Base-by-base conservation (phyloP, 192 early-diverging fungal species). In the Umbelopsis isabellina region DNA sequence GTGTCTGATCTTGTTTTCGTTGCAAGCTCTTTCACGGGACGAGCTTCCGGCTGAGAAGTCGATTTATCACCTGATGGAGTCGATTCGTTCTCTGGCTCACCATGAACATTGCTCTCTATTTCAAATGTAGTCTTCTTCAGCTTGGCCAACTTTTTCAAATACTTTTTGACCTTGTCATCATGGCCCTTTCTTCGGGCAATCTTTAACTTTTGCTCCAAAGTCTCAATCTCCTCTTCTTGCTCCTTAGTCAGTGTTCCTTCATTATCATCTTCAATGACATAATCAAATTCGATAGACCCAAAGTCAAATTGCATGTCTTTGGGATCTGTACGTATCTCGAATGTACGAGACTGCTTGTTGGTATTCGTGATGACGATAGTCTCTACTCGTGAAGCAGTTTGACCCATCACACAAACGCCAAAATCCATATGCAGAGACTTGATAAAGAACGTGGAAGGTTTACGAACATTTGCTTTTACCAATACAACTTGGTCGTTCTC, bases 161-260 rank as follows among this genome's bases (percentile, higher is more conserved):
- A 87, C 73, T 97, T 97, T 47, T 88, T 86, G 0, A 93, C 87
- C 75, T 99, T 99, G 18, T 97, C 96, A 3, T 84, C 82, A 5
- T 88, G 86, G 16, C 91, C 91, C 78, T 99, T 99, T 44, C 95
- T 85, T 49, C 83, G 87, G 0, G 95, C 95, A 75, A 99, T 99
- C 82, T 99, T 99, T 50, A 97, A 82, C 76, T 98, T 99, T 70
- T 98, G 97, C 81, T 99, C 95, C 72, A 98, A 75, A 66, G 89
- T 85, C 84, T 99, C 97, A 51, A 99, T 94, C 76, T 96, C 90
- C 79, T 99, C 96, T 86, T 97, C 94, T 53, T 90, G 88, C 47
- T 93, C 92, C 71, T 91, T 72, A 41, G 79, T 73, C 58, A 73
- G 52, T 46, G 82, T 78, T n/a, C 81, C 90, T 25, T 86, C 80